Base-by-base conservation (phyloP, 2,329 filamentous ascomycete genomes). In the Fusarium sp. region DNA sequence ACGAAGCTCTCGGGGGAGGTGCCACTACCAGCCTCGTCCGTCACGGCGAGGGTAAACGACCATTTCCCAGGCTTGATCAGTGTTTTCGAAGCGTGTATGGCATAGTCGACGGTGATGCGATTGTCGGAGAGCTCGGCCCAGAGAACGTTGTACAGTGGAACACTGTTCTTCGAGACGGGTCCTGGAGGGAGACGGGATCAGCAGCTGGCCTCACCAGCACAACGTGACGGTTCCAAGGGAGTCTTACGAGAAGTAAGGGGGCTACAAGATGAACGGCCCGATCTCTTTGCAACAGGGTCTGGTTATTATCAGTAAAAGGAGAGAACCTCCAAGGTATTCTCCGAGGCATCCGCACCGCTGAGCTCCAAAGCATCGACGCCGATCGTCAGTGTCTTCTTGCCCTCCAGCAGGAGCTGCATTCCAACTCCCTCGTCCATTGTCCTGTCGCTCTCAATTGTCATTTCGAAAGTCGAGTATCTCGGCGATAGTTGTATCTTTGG, bases 121-220 rank as follows among this genome's bases (percentile, higher is more conserved):
- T 85, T 86, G 52, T 88, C 86, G 58, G 86, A 85, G 32, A 93
- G 81, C 74, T 94, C 91, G 43, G 93, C 94, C 92, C 94, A 97
- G 58, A 98, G 90, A 70, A 98, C 85, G 80, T 97, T 93, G 85
- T 94, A 95, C 70, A 95, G 92, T 2, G 94, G 91, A 33, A 98
- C 92, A 6, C 78, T 78, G 25, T 81, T 74, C 12, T 76, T 79
- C 10, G 74, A 65, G 52, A 66, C 58, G n/a, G 71, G 67, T 61
- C 74, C 81, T 82, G 58, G 33, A 64, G 38, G 25, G 22, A 61
- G 32, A 66, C 30, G 61, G 37, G 50, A 33, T 71, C 33, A 74
- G 72, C 38, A 59, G 14, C 30, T 68, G n/a, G 17, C 35, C 50
- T 33, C 10, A 52, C 9, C 25, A 11, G 17, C 25, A 20, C 12